phyloP scores from a whole-genome alignment of 768 basidiomycete genomes.

The Tylopilus sp. region DNA sequence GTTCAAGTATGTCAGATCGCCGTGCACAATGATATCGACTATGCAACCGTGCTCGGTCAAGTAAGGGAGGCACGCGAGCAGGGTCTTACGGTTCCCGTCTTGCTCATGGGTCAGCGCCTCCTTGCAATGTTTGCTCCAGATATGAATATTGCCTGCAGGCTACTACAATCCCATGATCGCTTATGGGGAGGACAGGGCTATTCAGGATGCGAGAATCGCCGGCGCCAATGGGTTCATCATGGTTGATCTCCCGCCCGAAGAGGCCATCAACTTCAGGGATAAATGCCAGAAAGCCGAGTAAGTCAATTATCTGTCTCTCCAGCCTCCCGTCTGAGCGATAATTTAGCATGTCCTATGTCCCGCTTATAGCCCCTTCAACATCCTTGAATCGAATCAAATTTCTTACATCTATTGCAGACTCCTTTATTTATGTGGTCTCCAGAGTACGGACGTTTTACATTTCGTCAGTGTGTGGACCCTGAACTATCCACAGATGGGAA shows the following conservation, averaged over 20 bases:
- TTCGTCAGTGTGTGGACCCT: not conserved
- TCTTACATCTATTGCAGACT: conserved; percentile 89
- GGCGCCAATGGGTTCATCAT: conserved; percentile 98
- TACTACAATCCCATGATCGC: conserved; percentile 97
- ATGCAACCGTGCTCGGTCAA: conserved; percentile 66
- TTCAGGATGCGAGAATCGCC: conserved; percentile 82
- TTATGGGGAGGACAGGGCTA: conserved; percentile 92
- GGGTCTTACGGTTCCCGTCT: conserved; percentile 80
- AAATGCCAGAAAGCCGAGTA: conserved; percentile 82
- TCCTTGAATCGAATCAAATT: conserved; percentile 84
- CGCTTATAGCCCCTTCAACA: conserved; percentile 93
- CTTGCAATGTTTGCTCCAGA: not conserved
- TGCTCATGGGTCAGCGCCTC: conserved; percentile 36
- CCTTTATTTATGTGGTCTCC: conserved; percentile 98
- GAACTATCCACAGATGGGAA: conserved; percentile 75
- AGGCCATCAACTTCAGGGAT: conserved; percentile 85
- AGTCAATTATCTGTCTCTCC: conserved; percentile 28
- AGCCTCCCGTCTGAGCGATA: not conserved
- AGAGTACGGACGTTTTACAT: conserved; percentile 50
- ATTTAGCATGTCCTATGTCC: conserved; percentile 86
- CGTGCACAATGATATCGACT: conserved; percentile 76
- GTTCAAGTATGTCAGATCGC: conserved; percentile 59
- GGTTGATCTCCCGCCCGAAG: conserved; percentile 97
- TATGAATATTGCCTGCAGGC: conserved; percentile 43
- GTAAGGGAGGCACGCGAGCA: conserved; percentile 75